Evolutionary conservation across 2,329 filamentous ascomycete species (phyloP), one percentile per base, ranked within the genome.

Genomic region (Penicillium frequentans): DNA sequence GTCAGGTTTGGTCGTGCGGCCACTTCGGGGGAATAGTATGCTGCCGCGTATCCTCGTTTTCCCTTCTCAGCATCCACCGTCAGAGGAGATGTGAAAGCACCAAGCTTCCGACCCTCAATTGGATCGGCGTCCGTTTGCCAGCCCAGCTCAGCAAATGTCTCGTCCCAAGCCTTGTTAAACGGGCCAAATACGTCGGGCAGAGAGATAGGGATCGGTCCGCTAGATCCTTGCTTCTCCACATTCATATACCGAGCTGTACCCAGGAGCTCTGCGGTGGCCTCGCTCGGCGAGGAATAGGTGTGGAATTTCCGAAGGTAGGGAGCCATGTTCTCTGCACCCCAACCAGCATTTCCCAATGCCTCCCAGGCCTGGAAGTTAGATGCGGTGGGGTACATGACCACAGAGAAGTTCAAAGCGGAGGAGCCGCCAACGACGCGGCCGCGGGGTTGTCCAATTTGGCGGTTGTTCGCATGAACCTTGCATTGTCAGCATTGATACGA

Each of bases 361-460:
- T 72, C 72, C 80, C 81, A 83, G 1, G 71, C 68, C 49, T 81
- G 69, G 47, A 80, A 79, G 39, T 79, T 78, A 0, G 68, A 64
- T n/a, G 65, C 63, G 5, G 57, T 54, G 4, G 65, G 65, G 24
- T 64, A 65, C 14, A 67, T 39, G 9, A 65, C 31, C 14, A 59
- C 52, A 16, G 68, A 69, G 33, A 79, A 76, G 59, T 82, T 82
- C 29, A 82, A 58, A 0, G 78, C 73, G 10, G 71, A 79, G 14
- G 76, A 78, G 10, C 81, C 82, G 5, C 81, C 81, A 0, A 84
- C 71, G 0, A 81, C 77, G 50, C 79, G 79, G 33, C 79, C 81
- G 6, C 80, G 74, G 24, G 76, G 76, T 45, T 81, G 77, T 3
- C 66, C 56, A 13, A 81, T 75, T 3, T 71, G 62, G 1, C 79